Percentiles rank a stretch among this genome's conserved stretches.
phyloP scores from a whole-genome alignment of 78 protist species.

The Diacronema lutheri region DNA sequence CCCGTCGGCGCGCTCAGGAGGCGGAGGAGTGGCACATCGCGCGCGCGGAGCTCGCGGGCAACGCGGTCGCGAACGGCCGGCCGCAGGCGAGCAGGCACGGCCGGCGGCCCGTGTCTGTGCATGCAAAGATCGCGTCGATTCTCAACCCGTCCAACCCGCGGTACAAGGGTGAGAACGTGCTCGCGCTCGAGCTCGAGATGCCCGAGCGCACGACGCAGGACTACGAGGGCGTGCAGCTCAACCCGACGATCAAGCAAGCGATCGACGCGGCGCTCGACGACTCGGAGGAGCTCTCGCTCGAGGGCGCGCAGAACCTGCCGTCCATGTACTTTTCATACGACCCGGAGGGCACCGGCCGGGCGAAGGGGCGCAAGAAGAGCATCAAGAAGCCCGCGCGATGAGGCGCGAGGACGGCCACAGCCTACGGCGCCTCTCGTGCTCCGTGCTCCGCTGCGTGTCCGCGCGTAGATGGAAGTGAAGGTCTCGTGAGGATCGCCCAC shows the following conservation, averaged over 20 bases:
- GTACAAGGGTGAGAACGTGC: constrained; percentile 32
- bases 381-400: too few species aligned
- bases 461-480: too few species aligned
- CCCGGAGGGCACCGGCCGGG: neutral
- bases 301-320: neutral
- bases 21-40: neutral
- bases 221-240: neutral
- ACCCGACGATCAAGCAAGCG: neutral
- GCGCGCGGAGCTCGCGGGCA: neutral
- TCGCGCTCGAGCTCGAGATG: constrained; percentile 44
- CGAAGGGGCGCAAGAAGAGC: too few species aligned
- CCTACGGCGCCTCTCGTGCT: too few species aligned
- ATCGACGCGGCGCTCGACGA: constrained; percentile 3
- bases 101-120: neutral
- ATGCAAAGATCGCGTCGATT: neutral
- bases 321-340: neutral
- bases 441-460: too few species aligned
- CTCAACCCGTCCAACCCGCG: neutral
- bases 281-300: neutral
- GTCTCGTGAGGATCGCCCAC: too few species aligned
- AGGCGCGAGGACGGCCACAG: too few species aligned
- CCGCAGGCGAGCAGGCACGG: neutral
- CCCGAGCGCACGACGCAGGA: constrained; percentile 58
- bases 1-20: neutral
- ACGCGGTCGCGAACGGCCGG: neutral